phyloP scores from a whole-genome alignment of 169 alveolate species.

The Neospora caninum region DNA sequence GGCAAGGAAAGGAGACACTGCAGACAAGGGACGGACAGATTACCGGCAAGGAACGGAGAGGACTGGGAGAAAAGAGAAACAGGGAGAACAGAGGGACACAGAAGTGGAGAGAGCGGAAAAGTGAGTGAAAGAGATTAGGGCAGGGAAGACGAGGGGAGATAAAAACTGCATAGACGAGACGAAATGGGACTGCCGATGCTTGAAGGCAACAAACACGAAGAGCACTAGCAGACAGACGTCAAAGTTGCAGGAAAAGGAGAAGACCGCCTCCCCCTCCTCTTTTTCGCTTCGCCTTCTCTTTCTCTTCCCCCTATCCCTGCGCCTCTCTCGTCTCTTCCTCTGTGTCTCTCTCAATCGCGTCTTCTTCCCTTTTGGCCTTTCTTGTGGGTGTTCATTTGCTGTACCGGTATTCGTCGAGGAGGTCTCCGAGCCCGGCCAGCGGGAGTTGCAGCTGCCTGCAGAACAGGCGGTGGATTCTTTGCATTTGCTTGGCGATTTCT shows the following conservation, averaged over 20 bases:
- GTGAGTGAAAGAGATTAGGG: too few species aligned
- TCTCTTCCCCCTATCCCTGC: background rate
- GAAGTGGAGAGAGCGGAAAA: too few species aligned
- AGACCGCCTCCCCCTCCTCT: too few species aligned
- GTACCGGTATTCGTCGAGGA: slow-evolving; percentile 73
- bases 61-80: background rate
- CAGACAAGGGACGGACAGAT: background rate
- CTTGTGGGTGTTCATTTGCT: too few species aligned
- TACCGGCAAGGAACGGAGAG: background rate
- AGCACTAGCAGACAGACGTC: too few species aligned
- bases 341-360: too few species aligned
- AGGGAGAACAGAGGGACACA: background rate
- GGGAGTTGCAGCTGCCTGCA: slow-evolving; percentile 75
- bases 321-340: background rate
- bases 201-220: too few species aligned
- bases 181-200: too few species aligned
- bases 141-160: too few species aligned
- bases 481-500: slow-evolving; percentile 33
- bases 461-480: slow-evolving; percentile 64
- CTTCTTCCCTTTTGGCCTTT: background rate
- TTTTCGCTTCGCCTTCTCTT: background rate
- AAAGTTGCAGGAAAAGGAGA: too few species aligned
- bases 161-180: background rate
- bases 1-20: background rate
- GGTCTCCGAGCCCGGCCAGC: slow-evolving; percentile 72